Evolutionary conservation across 1,284 basidiomycete genomes (phyloP).

Genomic region (Crepidotus sp.): DNA sequence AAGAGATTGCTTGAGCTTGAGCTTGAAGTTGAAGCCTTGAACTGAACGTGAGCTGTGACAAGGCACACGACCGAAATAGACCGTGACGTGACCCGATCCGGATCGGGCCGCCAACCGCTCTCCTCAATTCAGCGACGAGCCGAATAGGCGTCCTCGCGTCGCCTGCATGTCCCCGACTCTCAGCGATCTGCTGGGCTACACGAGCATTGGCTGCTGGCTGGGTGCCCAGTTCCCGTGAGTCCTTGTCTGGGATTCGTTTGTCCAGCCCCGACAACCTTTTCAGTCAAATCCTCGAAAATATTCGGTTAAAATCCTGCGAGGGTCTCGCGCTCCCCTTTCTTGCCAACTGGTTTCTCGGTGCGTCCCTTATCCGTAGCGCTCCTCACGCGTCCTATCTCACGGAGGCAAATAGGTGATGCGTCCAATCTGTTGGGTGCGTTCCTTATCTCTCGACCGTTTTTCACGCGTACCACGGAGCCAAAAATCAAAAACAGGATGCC

Average conservation of each 20-base stretch:
- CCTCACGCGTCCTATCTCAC: not conserved
- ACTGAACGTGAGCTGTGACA: too few species aligned
- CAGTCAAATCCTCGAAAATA: slow-evolving; percentile 77
- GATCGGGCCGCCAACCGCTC: too few species aligned
- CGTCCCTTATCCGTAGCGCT: slow-evolving; percentile 19
- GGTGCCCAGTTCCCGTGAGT: slow-evolving; percentile 89
- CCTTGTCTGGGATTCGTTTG: not conserved
- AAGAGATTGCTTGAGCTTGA: too few species aligned
- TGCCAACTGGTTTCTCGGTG: slow-evolving; percentile 83
- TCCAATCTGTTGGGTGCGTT: slow-evolving; percentile 83
- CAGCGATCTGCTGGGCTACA: slow-evolving; percentile 58
- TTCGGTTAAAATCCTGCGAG: slow-evolving; percentile 65
- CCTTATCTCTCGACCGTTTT: slow-evolving; percentile 70
- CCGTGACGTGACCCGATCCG: slow-evolving; percentile 53
- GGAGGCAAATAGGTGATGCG: slow-evolving; percentile 57
- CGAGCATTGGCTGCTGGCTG: slow-evolving; percentile 76
- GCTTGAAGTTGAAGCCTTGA: too few species aligned
- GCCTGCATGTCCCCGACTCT: slow-evolving; percentile 77
- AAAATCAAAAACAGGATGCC: not conserved
- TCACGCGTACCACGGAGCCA: not conserved
- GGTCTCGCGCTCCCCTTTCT: slow-evolving; percentile 86
- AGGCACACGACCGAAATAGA: too few species aligned
- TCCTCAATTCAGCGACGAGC: too few species aligned
- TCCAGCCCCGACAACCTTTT: slow-evolving; percentile 9
- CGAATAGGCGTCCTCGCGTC: slow-evolving; percentile 34